phyloP scores from a whole-genome alignment of 1,139 yeast species.

The Hemisphaericaspora xylanilytica region DNA sequence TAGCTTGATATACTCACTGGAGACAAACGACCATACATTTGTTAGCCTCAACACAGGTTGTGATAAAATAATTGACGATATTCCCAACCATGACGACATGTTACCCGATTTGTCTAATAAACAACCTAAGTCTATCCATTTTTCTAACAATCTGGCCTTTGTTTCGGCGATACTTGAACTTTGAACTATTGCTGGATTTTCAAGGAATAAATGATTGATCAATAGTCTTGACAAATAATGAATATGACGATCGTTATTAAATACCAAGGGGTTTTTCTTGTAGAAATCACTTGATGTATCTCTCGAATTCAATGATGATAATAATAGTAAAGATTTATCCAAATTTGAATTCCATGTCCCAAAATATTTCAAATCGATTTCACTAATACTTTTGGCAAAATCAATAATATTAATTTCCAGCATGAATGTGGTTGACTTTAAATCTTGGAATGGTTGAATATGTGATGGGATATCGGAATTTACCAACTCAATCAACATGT shows the following conservation, averaged over 20 bases:
- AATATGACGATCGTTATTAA: conserved; percentile 63
- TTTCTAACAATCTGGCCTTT: conserved; percentile 68
- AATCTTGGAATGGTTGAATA: conserved; percentile 30
- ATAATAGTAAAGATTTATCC: conserved; percentile 42
- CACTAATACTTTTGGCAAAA: conserved; percentile 55
- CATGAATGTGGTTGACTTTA: conserved; percentile 38
- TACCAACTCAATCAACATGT: conserved; percentile 33
- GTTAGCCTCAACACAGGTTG: conserved; percentile 75
- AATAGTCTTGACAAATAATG: conserved; percentile 77
- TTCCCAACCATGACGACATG: conserved; percentile 93
- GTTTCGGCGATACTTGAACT: conserved; percentile 29
- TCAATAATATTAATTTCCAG: conserved; percentile 43
- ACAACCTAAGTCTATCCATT: conserved; percentile 87
- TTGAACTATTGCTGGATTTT: conserved; percentile 20
- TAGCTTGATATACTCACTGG: conserved; percentile 56
- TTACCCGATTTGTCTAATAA: conserved; percentile 79
- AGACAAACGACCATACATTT: conserved; percentile 74
- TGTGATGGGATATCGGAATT: conserved; percentile 15
- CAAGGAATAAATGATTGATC: conserved; percentile 66
- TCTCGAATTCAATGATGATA: conserved; percentile 23
- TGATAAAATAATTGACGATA: conserved; percentile 80
- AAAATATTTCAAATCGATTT: conserved; percentile 57
- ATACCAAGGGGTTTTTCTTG: conserved; percentile 52
- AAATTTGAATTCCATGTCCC: conserved; percentile 71
- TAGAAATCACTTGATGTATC: conserved; percentile 24